Evolutionary conservation across 768 basidiomycete genomes (phyloP).

Genomic region (Rhodotorula toruloides): DNA sequence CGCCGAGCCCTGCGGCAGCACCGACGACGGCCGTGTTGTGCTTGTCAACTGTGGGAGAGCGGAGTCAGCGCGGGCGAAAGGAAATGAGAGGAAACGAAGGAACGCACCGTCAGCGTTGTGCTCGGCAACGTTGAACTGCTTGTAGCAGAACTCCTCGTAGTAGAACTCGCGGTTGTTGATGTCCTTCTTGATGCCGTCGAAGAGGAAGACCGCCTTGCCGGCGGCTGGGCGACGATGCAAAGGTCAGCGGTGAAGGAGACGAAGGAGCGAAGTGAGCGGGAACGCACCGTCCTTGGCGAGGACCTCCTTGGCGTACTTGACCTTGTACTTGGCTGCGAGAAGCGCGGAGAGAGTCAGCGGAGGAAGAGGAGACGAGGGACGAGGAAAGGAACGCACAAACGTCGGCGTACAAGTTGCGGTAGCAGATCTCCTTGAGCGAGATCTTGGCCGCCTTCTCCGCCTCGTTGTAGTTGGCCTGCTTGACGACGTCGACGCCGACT

Average conservation of each 20-base stretch:
- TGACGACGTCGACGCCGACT: neutral
- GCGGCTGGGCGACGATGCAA: neutral
- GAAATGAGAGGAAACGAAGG: no score
- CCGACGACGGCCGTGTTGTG: no score
- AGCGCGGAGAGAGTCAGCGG: neutral
- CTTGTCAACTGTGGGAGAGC: no score
- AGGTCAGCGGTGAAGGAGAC: neutral
- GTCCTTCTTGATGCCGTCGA: neutral
- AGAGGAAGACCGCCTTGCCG: slow-evolving; percentile 8
- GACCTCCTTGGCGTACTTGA: neutral
- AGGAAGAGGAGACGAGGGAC: neutral
- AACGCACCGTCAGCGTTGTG: slow-evolving; percentile 1
- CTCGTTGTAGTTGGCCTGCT: neutral
- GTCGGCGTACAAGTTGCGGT: slow-evolving; percentile 7
- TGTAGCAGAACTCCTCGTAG: slow-evolving; percentile 19
- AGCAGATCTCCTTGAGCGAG: slow-evolving; percentile 7
- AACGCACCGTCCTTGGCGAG: slow-evolving; percentile 3
- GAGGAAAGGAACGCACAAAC: neutral
- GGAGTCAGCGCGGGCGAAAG: no score
- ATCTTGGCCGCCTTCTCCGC: neutral
- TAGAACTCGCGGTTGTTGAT: slow-evolving; percentile 7
- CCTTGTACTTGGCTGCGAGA: neutral
- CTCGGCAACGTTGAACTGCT: neutral
- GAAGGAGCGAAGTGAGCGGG: neutral
- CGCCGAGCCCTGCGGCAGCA: no score